Conservation (phyloP, 805 yeast genomes). For the Yamadazyma sp. region DNA sequence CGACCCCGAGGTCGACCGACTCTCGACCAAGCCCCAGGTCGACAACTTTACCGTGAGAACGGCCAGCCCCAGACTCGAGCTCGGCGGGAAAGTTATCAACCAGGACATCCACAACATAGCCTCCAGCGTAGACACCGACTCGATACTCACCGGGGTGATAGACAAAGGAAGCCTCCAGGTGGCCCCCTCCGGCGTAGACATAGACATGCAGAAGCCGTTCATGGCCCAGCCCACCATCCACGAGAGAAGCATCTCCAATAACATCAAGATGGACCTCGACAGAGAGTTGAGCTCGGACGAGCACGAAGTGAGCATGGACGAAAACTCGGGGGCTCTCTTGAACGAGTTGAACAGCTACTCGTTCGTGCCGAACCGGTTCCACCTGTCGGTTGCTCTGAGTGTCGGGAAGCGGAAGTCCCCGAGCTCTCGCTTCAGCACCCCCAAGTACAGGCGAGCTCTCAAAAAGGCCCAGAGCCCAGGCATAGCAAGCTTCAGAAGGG, state of each 20-base stretch:
- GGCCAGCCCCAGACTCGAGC: slow-evolving; percentile 7
- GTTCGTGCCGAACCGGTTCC: slow-evolving; percentile 8
- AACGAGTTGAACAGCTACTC: slow-evolving; percentile 20
- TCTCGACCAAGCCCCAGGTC: slow-evolving; percentile 9
- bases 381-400: not conserved
- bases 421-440: slow-evolving; percentile 4
- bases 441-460: not conserved
- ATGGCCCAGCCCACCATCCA: not conserved
- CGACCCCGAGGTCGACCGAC: slow-evolving; percentile 6
- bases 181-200: slow-evolving; percentile 13
- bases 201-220: slow-evolving; percentile 6
- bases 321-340: slow-evolving; percentile 19
- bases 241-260: slow-evolving; percentile 2
- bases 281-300: slow-evolving; percentile 16
- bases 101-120: slow-evolving; percentile 13
- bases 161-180: slow-evolving; percentile 16
- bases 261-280: slow-evolving; percentile 13
- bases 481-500: too few relatives aligned
- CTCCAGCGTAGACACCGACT: slow-evolving; percentile 18
- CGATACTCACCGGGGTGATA: slow-evolving; percentile 14
- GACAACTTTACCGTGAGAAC: slow-evolving; percentile 8
- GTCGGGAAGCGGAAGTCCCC: not conserved
- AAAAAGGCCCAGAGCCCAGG: not conserved
- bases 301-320: slow-evolving; percentile 15
- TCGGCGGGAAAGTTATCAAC: slow-evolving; percentile 4